Evolutionary conservation across 2,329 filamentous ascomycete genomes (phyloP), one percentile per base, ranked within the genome.

Genomic region (Phaeomoniella chlamydospora): DNA sequence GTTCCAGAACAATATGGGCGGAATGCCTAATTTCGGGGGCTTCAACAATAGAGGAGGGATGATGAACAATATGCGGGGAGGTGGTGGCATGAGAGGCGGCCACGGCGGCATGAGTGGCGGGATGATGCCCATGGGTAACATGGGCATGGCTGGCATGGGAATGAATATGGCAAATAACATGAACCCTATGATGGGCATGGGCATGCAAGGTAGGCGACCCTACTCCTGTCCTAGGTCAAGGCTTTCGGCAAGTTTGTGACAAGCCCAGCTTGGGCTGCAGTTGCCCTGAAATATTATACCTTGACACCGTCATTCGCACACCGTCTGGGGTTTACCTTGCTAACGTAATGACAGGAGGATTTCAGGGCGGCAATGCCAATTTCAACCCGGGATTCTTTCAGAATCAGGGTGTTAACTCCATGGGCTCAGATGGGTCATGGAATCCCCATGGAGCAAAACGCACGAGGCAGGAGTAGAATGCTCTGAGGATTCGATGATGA

Each of bases 371-470:
- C 62, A 73, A 73, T 50, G 68, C 70, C 37, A 73, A 77, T 49
- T 88, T 86, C 59, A 82, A 80, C 51, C 73, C 77, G 26, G 73
- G 68, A 39, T 86, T 85, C 61, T 88, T 85, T 33, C 64, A 65
- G 37, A 61, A 61, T 35, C 58, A 59, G 39, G 47, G 43, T 12
- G 55, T 56, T 31, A 59, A 53, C n/a, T 6, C 9, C 6, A n/a
- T 26, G 29, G 57, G 58, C 18, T 61, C 62, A 31, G 67, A 75
- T 39, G 77, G 77, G 37, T 75, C 74, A 57, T 82, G 81, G 66
- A 88, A 88, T 49, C 83, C 83, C 4, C 83, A 88, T 46, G 81
- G 81, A 18, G 76, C 77, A 3, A 90, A 90, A 62, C 69, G 83
- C 45, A 78, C 80, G 45, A 72, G 83, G 43, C 80, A 81, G 41